Evolutionary conservation across 2,329 filamentous ascomycete genomes (phyloP), one percentile per base, ranked within the genome.

Genomic region (Claviceps monticola): DNA sequence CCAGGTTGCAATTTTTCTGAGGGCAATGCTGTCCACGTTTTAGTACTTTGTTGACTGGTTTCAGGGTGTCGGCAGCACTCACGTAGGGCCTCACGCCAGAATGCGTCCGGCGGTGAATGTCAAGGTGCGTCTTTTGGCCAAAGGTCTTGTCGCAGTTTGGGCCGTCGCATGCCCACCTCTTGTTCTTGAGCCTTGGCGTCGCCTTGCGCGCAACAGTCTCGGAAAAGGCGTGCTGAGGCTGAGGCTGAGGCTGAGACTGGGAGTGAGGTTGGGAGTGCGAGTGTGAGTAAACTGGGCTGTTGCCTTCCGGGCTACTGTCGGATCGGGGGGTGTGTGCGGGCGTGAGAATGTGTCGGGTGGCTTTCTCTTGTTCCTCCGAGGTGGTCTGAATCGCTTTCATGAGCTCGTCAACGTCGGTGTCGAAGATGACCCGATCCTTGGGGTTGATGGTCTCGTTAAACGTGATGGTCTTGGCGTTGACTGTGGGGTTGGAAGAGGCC

Each of bases 41-140:
- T n/a, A 44, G 23, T 16, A 14, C 29, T 19, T 9, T 2, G 13
- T 43, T 34, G 21, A n/a, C 3, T 21, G 6, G 9, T 17, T 23
- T 26, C 5, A 44, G 3, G 39, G 13, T 38, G 16, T 16, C 13
- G 55, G 7, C 51, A 49, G 11, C 54, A 13, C 87, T 74, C 72
- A 95, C 85, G 65, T 91, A 96, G 54, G 91, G 91, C 65, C 89
- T 93, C 51, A 86, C 82, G 16, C 93, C 93, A 2, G 88, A 95
- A 67, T 98, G 93, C 4, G 86, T 84, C 57, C 90, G 79, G 46
- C 80, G 82, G 66, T 98, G 93, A 48, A 94, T 96, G 55, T 93
- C 86, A 11, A 96, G 76, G 60, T 97, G 91, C 1, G 90, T 95
- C 69, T 91, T 95, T 64, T 97, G 91, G 54, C 80, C 81, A 66